These are phyloP conservation scores for Russula dissimulans DNA, from an alignment of 768 basidiomycete species.

Conservation along the genomic window DNA sequence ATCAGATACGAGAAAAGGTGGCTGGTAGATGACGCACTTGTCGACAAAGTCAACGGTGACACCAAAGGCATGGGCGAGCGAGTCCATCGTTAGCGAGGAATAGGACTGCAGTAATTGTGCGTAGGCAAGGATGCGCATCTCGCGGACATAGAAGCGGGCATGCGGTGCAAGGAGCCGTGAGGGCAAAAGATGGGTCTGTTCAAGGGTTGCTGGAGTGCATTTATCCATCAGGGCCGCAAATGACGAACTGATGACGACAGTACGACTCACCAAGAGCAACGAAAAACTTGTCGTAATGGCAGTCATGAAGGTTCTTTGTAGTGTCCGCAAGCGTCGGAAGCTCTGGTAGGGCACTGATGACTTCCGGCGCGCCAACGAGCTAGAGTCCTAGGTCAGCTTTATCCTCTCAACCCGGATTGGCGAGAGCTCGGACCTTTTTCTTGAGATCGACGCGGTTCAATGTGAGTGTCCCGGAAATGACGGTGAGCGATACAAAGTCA, in stretches of 20 bases:
- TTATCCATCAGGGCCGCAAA: neutral
- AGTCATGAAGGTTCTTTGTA: conserved; percentile 82
- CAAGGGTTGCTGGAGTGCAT: conserved; percentile 59
- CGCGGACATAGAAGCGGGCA: conserved; percentile 82
- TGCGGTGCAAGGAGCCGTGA: conserved; percentile 82
- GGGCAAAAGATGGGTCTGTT: conserved; percentile 79
- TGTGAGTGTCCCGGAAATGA: conserved; percentile 68
- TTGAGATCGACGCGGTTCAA: conserved; percentile 81
- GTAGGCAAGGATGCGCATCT: conserved; percentile 95
- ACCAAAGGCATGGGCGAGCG: conserved; percentile 79
- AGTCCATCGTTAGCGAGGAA: conserved; percentile 79
- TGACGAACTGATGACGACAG: neutral
- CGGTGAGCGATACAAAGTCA: conserved; percentile 79
- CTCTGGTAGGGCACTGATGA: conserved; percentile 74
- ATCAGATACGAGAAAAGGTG: conserved; percentile 4
- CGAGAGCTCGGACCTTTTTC: conserved; percentile 58
- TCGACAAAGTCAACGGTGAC: conserved; percentile 85
- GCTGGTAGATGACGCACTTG: conserved; percentile 40
- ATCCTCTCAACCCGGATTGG: neutral
- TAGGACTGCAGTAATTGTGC: conserved; percentile 88
- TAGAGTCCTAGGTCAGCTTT: conserved; percentile 25
- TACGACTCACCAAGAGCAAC: conserved; percentile 59
- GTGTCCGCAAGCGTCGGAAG: conserved; percentile 76
- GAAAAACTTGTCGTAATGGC: conserved; percentile 94
- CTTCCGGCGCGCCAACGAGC: conserved; percentile 84